Evolutionary conservation across 1,284 basidiomycete genomes (phyloP), one percentile per base, ranked within the genome.

Genomic region (Ceratobasidium theobromae): DNA sequence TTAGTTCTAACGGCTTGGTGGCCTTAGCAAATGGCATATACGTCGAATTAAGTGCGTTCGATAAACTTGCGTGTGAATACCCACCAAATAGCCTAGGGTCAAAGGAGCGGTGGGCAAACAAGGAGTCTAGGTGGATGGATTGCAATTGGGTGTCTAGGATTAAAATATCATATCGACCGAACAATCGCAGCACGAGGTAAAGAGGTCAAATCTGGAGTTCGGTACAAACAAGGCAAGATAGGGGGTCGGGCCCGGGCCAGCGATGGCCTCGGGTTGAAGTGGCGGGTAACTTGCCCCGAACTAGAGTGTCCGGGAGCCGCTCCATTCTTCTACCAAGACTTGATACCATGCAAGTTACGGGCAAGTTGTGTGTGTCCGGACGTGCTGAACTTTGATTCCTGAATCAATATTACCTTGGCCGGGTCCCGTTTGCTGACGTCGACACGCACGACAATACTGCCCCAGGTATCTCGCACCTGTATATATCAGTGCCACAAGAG

Each of bases 401-500:
- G 43, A 46, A n/a, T n/a, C n/a, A n/a, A n/a, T n/a, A n/a, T n/a
- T n/a, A n/a, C n/a, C 43, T 46, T 25, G 9, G 5, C 1, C 41
- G 45, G 54, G 40, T 57, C 14, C 54, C 54, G 1, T 21, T 14
- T 30, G 54, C 54, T 4, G 54, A 45, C 18, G 12, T 23, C 18
- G n/a, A 57, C 6, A 57, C 54, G 4, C 54, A 57, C 30, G 11
- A 35, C 2, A 57, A 57, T 32, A 30, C 40, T 18, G 54, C 54
- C 16, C 40, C 45, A n/a, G 54, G 54, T 12, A 57, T 57, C 11
- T 25, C 54, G 38, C 54, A 57, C 32, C 27, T 57, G 38, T 25
- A 45, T 45, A 27, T 57, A 1, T 43, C 38, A 2, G 27, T 57
- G 14, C 54, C 54, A 2, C 35, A 40, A 45, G 54, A 43, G 9